phyloP scores from a whole-genome alignment of 805 yeast species.

The Kurtzmaniella fragi region DNA sequence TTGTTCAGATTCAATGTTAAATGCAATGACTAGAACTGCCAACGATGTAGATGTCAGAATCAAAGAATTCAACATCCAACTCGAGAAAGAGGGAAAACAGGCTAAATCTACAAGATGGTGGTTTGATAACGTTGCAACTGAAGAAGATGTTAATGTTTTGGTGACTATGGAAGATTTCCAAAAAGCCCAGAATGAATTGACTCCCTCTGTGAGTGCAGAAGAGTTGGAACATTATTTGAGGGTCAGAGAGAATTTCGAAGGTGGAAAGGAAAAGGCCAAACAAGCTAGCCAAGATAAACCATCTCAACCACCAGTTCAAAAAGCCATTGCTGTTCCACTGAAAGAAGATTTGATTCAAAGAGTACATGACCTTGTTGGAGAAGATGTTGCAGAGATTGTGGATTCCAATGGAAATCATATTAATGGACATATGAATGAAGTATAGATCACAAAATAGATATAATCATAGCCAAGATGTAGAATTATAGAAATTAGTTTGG shows the following conservation, averaged over 20 bases:
- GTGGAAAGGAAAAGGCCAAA: constrained; percentile 42
- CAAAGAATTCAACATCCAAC: constrained; percentile 39
- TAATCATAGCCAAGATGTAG: constrained; percentile 2
- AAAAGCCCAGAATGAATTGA: constrained; percentile 66
- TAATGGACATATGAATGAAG: too few relatives aligned
- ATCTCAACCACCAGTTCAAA: background rate
- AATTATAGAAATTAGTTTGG: too few relatives aligned
- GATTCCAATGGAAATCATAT: constrained; percentile 3
- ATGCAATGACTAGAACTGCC: constrained; percentile 93
- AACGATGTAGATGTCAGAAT: constrained; percentile 66
- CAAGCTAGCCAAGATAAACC: background rate
- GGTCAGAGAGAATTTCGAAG: constrained; percentile 81
- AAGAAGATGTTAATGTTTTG: constrained; percentile 59
- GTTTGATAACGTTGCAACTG: constrained; percentile 78
- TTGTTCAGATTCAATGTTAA: constrained; percentile 92
- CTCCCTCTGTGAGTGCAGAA: constrained; percentile 83
- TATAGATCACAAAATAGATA: too few relatives aligned
- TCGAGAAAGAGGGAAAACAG: constrained; percentile 25
- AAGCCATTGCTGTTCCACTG: background rate
- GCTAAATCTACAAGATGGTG: constrained; percentile 73
- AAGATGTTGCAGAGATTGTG: background rate
- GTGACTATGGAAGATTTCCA: constrained; percentile 72
- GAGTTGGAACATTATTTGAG: constrained; percentile 78
- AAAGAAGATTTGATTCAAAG: constrained; percentile 3
- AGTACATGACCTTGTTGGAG: constrained; percentile 6